These are phyloP conservation scores for Mycena venus DNA, from an alignment of 768 basidiomycete genomes.

Conservation along the genomic window DNA sequence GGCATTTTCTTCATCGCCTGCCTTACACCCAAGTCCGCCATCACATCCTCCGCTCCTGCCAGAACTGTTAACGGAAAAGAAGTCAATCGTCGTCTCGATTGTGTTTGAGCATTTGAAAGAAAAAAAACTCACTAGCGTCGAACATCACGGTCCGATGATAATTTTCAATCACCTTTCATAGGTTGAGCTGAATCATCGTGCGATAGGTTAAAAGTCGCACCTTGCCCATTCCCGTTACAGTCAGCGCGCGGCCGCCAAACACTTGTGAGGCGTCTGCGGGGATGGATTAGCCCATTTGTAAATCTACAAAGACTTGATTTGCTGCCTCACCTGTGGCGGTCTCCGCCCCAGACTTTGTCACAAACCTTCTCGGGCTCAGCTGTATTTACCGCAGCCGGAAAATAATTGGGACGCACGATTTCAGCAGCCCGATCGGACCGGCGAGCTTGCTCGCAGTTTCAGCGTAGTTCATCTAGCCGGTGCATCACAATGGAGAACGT, in stretches of 20 bases:
- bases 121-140: slow-evolving; percentile 70
- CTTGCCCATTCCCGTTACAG: slow-evolving; percentile 89
- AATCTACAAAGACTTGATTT: slow-evolving; percentile 33
- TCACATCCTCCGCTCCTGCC: slow-evolving; percentile 82
- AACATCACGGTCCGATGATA: slow-evolving; percentile 88
- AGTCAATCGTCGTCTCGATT: neutral
- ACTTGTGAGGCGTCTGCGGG: slow-evolving; percentile 81
- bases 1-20: slow-evolving; percentile 83
- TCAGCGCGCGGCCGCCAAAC: slow-evolving; percentile 92
- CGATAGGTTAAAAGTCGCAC: no score
- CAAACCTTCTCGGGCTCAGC: slow-evolving; percentile 60
- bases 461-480: slow-evolving; percentile 82
- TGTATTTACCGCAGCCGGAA: slow-evolving; percentile 16
- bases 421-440: slow-evolving; percentile 90
- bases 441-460: slow-evolving; percentile 90
- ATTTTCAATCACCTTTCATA: slow-evolving; percentile 85
- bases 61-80: slow-evolving; percentile 58
- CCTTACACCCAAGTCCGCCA: slow-evolving; percentile 81
- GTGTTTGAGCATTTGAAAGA: neutral
- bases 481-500: neutral
- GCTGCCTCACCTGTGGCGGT: slow-evolving; percentile 70
- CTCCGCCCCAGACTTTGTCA: slow-evolving; percentile 76
- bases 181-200: no score
- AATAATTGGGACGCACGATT: slow-evolving; percentile 70
- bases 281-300: slow-evolving; percentile 53